Evolutionary conservation across 768 basidiomycete genomes (phyloP), one percentile per base, ranked within the genome.

Genomic region (Pholiota conissans): DNA sequence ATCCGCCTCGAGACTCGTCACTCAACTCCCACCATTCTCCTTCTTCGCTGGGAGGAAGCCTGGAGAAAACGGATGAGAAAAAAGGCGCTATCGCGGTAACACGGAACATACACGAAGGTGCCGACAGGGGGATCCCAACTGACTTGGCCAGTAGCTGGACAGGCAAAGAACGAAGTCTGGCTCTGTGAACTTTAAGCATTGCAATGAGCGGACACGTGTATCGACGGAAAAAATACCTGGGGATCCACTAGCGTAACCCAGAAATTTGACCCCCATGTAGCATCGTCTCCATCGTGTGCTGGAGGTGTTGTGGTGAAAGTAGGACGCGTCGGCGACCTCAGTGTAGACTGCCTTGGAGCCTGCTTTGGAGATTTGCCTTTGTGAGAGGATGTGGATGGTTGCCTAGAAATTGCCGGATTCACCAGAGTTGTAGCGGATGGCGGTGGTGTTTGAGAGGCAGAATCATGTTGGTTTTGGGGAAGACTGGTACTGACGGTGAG

Each of bases 1-100:
- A 76, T 28, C 91, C 91, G 45, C 86, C 89, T 51, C 92, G 81
- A 45, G 86, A 83, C 34, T 93, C 90, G 69, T 98, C 95, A 45
- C 79, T 79, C 58, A 97, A 81, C 71, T 97, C 95, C 95, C 95
- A 98, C 94, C 95, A 97, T 69, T 96, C 93, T 39, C 95, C 94
- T 42, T 91, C 85, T 3, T 83, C 79, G 62, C 79, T 90, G 5
- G 92, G 90, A 47, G 95, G 95, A 45, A 95, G 77, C 49, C 92
- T 93, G 64, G 5, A 27, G 39, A 54, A 51, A 42, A 61, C 34
- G 61, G 34, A 67, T 61, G 59, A 14, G 24, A 63, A 61, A 58
- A 67, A 64, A 46, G 20, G 52, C 34, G 16, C 9, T 52, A 24
- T 35, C n/a, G 57, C 39, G 49, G 29, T 29, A 48, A 45, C 53